A percentile compares a stretch with the other conserved stretches of the same genome.
phyloP scores from a whole-genome alignment of 225 moss, liverwort and hornwort genomes.

The Sphagnum contortum region DNA sequence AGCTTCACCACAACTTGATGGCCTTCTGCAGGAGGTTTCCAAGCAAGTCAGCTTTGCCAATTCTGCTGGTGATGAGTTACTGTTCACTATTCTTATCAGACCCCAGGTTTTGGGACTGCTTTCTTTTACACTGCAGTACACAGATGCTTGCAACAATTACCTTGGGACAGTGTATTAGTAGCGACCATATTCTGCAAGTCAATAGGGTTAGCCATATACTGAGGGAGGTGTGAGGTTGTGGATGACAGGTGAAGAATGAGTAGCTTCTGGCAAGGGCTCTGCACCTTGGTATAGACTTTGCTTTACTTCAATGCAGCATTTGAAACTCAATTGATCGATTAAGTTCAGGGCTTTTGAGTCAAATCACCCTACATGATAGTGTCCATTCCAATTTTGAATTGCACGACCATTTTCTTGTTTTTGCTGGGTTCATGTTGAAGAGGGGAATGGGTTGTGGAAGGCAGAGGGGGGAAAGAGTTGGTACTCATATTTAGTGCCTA shows the following conservation, averaged over 20 bases:
- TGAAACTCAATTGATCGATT: background rate
- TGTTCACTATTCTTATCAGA: too few species aligned
- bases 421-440: background rate
- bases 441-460: background rate
- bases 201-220: too few species aligned
- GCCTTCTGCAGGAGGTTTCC: too few species aligned
- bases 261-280: slow-evolving; percentile 25
- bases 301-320: background rate
- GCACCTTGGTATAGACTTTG: slow-evolving; percentile 18
- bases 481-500: background rate
- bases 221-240: too few species aligned
- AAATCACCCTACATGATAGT: background rate
- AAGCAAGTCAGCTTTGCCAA: too few species aligned
- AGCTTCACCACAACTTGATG: too few species aligned
- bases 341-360: background rate
- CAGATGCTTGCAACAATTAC: too few species aligned
- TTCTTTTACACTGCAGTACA: too few species aligned
- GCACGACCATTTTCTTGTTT: background rate
- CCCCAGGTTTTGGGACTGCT: too few species aligned
- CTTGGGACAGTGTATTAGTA: too few species aligned
- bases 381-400: background rate
- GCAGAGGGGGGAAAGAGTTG: background rate
- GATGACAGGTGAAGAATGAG: slow-evolving; percentile 64
- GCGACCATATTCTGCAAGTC: too few species aligned
- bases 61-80: too few species aligned